These are phyloP conservation scores for Salix brachista DNA, from an alignment of 345 rosid genomes.

Conservation along the genomic window DNA sequence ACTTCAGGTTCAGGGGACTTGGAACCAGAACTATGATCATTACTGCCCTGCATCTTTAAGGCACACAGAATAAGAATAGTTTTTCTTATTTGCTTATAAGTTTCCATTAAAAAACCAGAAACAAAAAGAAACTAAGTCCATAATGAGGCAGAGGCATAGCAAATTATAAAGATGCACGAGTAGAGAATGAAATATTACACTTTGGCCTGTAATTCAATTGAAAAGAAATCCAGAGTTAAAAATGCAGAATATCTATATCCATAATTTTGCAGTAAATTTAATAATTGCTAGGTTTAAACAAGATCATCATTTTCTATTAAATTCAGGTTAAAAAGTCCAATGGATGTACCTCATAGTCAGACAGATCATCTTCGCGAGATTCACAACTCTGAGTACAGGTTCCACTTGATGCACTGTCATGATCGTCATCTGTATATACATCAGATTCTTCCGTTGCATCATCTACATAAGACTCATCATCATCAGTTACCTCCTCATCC, in stretches of 20 bases:
- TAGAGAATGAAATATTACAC: neutral
- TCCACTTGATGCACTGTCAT: constrained; percentile 45
- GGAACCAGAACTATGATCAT: constrained; percentile 31
- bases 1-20: constrained; percentile 39
- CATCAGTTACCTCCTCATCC: constrained; percentile 78
- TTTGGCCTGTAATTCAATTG: neutral
- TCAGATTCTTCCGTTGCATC: constrained; percentile 51
- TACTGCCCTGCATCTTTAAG: constrained; percentile 43
- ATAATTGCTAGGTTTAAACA: neutral
- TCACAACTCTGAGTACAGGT: constrained; percentile 41
- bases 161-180: neutral
- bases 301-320: neutral
- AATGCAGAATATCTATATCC: neutral
- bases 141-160: neutral
- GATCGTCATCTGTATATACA: constrained; percentile 50
- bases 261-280: neutral
- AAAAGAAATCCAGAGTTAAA: neutral
- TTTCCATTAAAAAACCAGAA: neutral
- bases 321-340: constrained; percentile 5
- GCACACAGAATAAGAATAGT: constrained; percentile 4
- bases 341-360: constrained; percentile 46
- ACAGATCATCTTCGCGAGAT: constrained; percentile 36
- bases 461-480: constrained; percentile 64
- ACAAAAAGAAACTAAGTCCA: neutral
- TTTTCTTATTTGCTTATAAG: neutral